Evolutionary conservation across 2,329 filamentous ascomycete genomes (phyloP), one percentile per base, ranked within the genome.

Genomic region (Colletotrichum camelliae): DNA sequence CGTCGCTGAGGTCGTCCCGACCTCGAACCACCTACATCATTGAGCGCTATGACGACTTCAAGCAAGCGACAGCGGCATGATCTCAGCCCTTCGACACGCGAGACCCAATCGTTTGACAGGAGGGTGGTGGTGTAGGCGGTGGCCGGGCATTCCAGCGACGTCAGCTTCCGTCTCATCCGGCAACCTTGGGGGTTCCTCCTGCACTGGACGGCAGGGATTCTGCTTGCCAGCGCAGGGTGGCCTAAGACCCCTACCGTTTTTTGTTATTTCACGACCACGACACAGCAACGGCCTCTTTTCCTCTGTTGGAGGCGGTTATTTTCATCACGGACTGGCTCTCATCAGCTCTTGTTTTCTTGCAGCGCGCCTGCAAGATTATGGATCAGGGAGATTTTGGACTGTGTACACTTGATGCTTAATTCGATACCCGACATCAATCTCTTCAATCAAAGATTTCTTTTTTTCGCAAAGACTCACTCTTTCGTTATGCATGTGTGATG

Each of bases 401-500:
- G 74, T 76, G 62, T 71, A 70, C 43, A 69, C 58, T 67, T 58
- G 52, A 71, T 67, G 72, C 70, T 76, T 76, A 75, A 76, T 76
- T 76, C 74, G 74, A 76, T 76, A 76, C 74, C 74, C 74, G 65
- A 74, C 60, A 76, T 75, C 74, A 75, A 76, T 75, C 71, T 75
- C 60, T 75, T 70, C 62, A 73, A 58, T 52, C 33, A 62, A 64
- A 24, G n/a, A 24, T 1, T 16, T 61, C 16, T 27, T 24, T 15
- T 15, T 62, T 8, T 29, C 18, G 7, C 39, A 31, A 5, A 24
- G 13, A 9, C 13, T 24, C 5, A 5, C 15, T 6, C 18, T 13
- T 7, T 24, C 4, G 12, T 15, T 21, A 18, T 60, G 10, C 21
- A 21, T 2, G 43, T 13, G 37, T 37, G 29, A 55, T 55, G 27